Evolutionary conservation across 164 flowering plant species (phyloP).

Genomic region (Vitis riparia): DNA sequence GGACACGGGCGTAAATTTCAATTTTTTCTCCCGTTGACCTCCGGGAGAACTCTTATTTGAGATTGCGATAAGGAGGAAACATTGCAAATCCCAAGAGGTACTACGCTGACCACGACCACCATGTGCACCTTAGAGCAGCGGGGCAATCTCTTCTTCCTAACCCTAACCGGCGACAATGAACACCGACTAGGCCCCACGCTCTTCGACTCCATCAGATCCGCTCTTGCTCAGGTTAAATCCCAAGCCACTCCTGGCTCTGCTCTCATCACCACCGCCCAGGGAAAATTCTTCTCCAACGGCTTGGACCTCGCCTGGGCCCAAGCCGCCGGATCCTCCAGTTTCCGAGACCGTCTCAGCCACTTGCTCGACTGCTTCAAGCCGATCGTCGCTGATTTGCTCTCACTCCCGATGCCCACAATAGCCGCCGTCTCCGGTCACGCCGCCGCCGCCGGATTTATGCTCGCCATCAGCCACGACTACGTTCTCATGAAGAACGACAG

Average conservation of each 20-base stretch:
- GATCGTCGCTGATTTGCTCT: constrained; percentile 38
- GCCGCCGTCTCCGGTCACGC: constrained; percentile 66
- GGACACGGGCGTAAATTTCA: no score
- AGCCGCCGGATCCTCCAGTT: constrained; percentile 30
- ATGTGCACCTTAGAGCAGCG: constrained; percentile 52
- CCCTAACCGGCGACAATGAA: constrained; percentile 44
- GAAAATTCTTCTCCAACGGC: constrained; percentile 66
- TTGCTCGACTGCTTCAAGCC: constrained; percentile 35
- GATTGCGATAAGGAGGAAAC: no score
- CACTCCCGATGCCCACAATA: constrained; percentile 60
- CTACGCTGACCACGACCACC: background rate
- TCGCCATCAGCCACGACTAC: constrained; percentile 58
- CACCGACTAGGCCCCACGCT: constrained; percentile 48
- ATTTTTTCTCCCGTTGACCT: no score
- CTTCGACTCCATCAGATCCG: constrained; percentile 40
- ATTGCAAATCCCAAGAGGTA: no score
- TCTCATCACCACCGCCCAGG: constrained; percentile 43
- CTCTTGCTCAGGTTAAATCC: constrained; percentile 38
- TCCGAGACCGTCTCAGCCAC: constrained; percentile 19
- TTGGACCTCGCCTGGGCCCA: constrained; percentile 52
- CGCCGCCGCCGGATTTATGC: constrained; percentile 54
- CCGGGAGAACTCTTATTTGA: no score
- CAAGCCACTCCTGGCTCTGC: constrained; percentile 42
- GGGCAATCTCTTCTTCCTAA: constrained; percentile 48
- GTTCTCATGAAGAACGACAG: constrained; percentile 38